These are phyloP conservation scores for Apium graveolens DNA, from an alignment of 129 eudicot genomes.

Conservation along the genomic window DNA sequence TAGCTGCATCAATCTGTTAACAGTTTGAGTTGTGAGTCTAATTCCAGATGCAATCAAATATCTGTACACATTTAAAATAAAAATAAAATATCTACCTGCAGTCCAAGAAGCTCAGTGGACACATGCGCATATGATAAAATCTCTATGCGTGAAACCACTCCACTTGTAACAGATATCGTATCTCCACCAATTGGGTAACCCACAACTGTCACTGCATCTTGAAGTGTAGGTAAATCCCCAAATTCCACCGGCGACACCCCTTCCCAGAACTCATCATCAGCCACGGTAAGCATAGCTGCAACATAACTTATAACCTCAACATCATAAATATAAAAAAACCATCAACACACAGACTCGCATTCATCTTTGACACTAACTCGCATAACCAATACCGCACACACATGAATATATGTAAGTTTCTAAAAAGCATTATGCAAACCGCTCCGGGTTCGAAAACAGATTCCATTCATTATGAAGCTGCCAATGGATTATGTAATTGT, in stretches of 20 bases:
- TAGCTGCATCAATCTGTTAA: constrained; percentile 95
- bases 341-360: neutral
- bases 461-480: neutral
- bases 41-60: neutral
- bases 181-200: constrained; percentile 99
- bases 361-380: neutral
- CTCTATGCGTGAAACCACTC: constrained; percentile 97
- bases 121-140: constrained; percentile 93
- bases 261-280: constrained; percentile 87
- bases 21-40: neutral
- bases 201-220: constrained; percentile 98
- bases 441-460: neutral
- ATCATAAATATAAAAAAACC: neutral
- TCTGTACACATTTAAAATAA: neutral
- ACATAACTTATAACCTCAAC: neutral
- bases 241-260: constrained; percentile 84
- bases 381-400: neutral
- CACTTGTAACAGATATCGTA: constrained; percentile 95
- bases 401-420: neutral
- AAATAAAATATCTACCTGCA: constrained; percentile 46
- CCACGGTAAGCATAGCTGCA: constrained; percentile 83
- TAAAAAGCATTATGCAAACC: neutral
- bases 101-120: constrained; percentile 91
- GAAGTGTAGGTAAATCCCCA: constrained; percentile 90
- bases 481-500: neutral